These are phyloP conservation scores for Purshia tridentata DNA, from an alignment of 306 rosid species.

Conservation along the genomic window DNA sequence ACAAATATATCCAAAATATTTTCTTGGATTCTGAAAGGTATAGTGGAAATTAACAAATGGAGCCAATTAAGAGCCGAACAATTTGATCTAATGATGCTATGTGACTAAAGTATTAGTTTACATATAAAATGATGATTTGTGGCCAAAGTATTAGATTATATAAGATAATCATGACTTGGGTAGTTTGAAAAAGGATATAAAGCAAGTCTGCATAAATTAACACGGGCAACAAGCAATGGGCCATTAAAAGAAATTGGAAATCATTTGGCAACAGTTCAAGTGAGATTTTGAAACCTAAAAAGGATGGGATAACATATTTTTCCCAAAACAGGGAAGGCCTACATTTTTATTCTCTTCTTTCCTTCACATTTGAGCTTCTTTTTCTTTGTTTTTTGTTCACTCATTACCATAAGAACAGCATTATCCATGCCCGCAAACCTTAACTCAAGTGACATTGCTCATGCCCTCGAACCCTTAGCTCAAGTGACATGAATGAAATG, in stretches of 20 bases:
- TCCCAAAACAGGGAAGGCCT: too few relatives aligned
- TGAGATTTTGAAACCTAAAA: slow-evolving; percentile 30
- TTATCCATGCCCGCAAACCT: too few relatives aligned
- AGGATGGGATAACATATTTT: slow-evolving; percentile 18
- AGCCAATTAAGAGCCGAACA: slow-evolving; percentile 17
- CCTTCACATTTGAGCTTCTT: slow-evolving; percentile 25
- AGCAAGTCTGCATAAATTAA: slow-evolving; percentile 18
- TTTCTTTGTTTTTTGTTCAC: slow-evolving; percentile 8
- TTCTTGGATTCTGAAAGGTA: slow-evolving; percentile 33
- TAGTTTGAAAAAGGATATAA: slow-evolving; percentile 32
- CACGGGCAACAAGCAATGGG: slow-evolving; percentile 26
- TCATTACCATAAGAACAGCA: background rate
- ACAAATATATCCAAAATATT: slow-evolving; percentile 27
- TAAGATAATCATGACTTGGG: slow-evolving; percentile 31
- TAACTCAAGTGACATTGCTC: too few relatives aligned
- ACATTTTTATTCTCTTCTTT: slow-evolving; percentile 14
- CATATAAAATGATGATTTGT: slow-evolving; percentile 26
- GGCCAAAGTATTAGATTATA: slow-evolving; percentile 18
- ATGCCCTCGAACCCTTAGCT: too few relatives aligned
- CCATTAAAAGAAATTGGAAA: slow-evolving; percentile 19
- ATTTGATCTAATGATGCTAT: slow-evolving; percentile 26
- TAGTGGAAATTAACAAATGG: slow-evolving; percentile 18
- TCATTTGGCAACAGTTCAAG: slow-evolving; percentile 33
- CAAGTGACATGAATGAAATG: too few relatives aligned
- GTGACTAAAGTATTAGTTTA: slow-evolving; percentile 23